phyloP scores from a whole-genome alignment of 139 green algal genomes.

The Picochlorum sp. region DNA sequence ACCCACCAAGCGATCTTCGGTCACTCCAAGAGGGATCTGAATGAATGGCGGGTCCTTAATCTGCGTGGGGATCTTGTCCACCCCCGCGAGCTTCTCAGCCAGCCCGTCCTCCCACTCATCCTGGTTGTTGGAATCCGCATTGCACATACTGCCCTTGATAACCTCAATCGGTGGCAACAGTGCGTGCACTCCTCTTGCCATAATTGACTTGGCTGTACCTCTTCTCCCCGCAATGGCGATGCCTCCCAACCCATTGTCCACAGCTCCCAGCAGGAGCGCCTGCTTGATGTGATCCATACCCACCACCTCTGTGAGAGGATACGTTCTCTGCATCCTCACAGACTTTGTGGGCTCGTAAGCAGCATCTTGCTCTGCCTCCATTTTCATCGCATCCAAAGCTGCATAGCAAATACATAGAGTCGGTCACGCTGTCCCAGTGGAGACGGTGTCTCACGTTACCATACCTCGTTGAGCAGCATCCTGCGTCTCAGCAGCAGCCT shows the following conservation, averaged over 20 bases:
- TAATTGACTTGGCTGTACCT: constrained; percentile 95
- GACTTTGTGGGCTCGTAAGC: constrained; percentile 16
- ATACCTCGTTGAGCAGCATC: too few species aligned
- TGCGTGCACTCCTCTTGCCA: constrained; percentile 90
- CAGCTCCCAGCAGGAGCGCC: constrained; percentile 92
- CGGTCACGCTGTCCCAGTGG: too few species aligned
- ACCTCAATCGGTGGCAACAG: constrained; percentile 97
- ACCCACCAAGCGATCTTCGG: constrained; percentile 95
- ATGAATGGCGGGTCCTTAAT: constrained; percentile 82
- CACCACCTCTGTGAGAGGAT: constrained; percentile 77
- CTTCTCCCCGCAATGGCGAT: constrained; percentile 86
- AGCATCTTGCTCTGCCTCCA: constrained; percentile 16
- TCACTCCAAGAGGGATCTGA: constrained; percentile 97
- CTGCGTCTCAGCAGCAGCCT: too few species aligned
- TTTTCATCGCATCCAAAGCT: constrained; percentile 15
- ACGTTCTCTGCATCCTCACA: constrained; percentile 41
- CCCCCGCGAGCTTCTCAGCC: constrained; percentile 39
- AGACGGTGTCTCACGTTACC: too few species aligned
- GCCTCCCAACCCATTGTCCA: constrained; percentile 83
- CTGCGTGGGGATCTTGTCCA: constrained; percentile 29
- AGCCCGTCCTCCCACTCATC: constrained; percentile 79
- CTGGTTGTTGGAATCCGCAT: constrained; percentile 85
- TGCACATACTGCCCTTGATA: constrained; percentile 82
- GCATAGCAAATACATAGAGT: background rate
- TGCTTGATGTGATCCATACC: constrained; percentile 93